These are phyloP conservation scores for Gentiana dahurica DNA, from an alignment of 257 asterid species.

Conservation along the genomic window DNA sequence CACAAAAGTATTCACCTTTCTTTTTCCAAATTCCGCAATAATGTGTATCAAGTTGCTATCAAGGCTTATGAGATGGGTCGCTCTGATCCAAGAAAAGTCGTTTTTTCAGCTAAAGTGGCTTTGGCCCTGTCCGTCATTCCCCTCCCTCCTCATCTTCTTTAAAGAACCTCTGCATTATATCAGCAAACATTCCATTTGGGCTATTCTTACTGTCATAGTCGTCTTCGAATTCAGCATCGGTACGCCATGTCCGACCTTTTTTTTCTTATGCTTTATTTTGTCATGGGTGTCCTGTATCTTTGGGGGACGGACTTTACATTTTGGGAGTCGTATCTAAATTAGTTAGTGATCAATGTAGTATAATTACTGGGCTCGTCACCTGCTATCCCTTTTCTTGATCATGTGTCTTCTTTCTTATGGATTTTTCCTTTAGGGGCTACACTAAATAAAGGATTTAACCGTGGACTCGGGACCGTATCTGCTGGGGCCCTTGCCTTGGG, in stretches of 20 bases:
- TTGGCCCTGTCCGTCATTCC: conserved; percentile 27
- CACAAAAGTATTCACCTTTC: neutral
- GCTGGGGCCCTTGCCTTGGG: conserved; percentile 40
- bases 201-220: conserved; percentile 61
- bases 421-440: too few relatives aligned
- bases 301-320: too few relatives aligned
- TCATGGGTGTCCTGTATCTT: too few relatives aligned
- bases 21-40: conserved; percentile 4
- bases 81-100: conserved; percentile 37
- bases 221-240: conserved; percentile 93
- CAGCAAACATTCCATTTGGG: conserved; percentile 34
- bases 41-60: conserved; percentile 4
- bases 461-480: conserved; percentile 37
- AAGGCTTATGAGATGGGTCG: conserved; percentile 32
- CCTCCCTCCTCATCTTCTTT: conserved; percentile 36
- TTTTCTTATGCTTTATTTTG: too few relatives aligned
- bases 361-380: too few relatives aligned
- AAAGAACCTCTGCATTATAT: conserved; percentile 31
- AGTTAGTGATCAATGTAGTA: too few relatives aligned
- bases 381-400: too few relatives aligned
- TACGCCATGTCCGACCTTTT: conserved; percentile 5
- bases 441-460: conserved; percentile 30
- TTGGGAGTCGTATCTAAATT: too few relatives aligned
- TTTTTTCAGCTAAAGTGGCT: conserved; percentile 40
- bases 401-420: too few relatives aligned